phyloP scores from a whole-genome alignment of 108 stramenopile genomes.

The Cafeteria roenbergensis region DNA sequence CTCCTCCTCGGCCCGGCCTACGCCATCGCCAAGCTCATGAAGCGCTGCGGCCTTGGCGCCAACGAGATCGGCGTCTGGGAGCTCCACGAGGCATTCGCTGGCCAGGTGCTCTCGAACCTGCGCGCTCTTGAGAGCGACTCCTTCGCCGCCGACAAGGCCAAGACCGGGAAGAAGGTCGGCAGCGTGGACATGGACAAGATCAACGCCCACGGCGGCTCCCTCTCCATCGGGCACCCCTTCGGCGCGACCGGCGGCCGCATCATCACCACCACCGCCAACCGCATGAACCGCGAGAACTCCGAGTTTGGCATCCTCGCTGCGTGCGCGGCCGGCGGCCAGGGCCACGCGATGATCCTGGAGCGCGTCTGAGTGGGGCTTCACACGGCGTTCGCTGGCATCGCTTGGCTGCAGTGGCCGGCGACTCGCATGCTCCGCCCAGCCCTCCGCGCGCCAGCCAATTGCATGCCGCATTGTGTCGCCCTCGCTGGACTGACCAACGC shows the following conservation, averaged over 20 bases:
- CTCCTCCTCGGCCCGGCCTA: slow-evolving; percentile 80
- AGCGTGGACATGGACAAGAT: slow-evolving; percentile 72
- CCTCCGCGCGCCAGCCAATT: no score
- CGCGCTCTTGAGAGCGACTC: slow-evolving; percentile 75
- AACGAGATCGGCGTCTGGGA: slow-evolving; percentile 77
- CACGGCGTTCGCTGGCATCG: no score
- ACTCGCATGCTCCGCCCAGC: no score
- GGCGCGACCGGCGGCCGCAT: slow-evolving; percentile 83
- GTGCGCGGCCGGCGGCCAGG: slow-evolving; percentile 92
- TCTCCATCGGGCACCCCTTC: slow-evolving; percentile 95
- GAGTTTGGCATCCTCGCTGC: slow-evolving; percentile 87
- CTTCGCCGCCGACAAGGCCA: slow-evolving; percentile 39
- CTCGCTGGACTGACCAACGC: no score
- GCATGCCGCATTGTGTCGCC: no score
- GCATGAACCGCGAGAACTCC: slow-evolving; percentile 75
- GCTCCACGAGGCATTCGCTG: slow-evolving; percentile 99
- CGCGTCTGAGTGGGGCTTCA: slow-evolving; percentile 22
- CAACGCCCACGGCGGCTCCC: slow-evolving; percentile 87
- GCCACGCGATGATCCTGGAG: slow-evolving; percentile 75
- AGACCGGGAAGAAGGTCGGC: slow-evolving; percentile 51
- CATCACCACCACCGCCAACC: slow-evolving; percentile 83
- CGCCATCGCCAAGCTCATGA: slow-evolving; percentile 62
- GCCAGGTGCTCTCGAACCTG: slow-evolving; percentile 88
- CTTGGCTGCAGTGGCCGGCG: no score
- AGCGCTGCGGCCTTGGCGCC: slow-evolving; percentile 58